Conservation (phyloP, 2,329 filamentous ascomycete genomes). For the Thelonectria olida region DNA sequence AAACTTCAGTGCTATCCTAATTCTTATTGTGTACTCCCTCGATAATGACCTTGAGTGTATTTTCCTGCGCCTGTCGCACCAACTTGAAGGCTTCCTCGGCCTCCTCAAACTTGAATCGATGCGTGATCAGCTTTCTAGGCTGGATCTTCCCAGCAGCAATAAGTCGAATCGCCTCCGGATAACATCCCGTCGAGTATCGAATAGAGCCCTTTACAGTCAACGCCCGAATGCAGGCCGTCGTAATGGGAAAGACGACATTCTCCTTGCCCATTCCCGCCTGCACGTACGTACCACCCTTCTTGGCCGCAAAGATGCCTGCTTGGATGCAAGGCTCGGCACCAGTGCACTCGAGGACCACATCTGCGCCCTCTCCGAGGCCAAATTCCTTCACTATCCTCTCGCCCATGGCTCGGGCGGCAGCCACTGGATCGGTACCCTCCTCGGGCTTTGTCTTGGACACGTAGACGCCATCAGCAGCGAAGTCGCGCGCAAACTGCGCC, state of each 20-base stretch:
- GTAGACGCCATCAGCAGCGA: constrained; percentile 54
- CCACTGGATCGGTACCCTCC: constrained; percentile 44
- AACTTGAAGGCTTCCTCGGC: constrained; percentile 56
- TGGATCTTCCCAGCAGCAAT: constrained; percentile 58
- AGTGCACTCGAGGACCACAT: constrained; percentile 60
- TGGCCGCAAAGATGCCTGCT: constrained; percentile 53
- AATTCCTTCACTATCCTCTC: constrained; percentile 46
- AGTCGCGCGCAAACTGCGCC: constrained; percentile 50
- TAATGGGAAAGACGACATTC: constrained; percentile 62
- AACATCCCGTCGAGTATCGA: constrained; percentile 60
- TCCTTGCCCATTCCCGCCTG: constrained; percentile 62
- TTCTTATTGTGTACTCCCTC: constrained; percentile 22
- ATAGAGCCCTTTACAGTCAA: constrained; percentile 61
- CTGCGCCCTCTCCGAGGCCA: constrained; percentile 49
- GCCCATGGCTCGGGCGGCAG: constrained; percentile 50
- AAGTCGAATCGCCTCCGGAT: constrained; percentile 58
- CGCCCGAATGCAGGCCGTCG: constrained; percentile 56
- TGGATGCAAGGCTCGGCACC: constrained; percentile 58
- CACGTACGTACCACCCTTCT: constrained; percentile 58
- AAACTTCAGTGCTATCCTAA: background rate
- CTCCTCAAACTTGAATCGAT: constrained; percentile 51
- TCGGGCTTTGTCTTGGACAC: constrained; percentile 42
- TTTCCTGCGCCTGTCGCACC: constrained; percentile 30
- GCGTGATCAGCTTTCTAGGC: constrained; percentile 46
- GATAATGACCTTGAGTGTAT: constrained; percentile 38